phyloP scores from a whole-genome alignment of 768 basidiomycete genomes.

The Clavaria fumosa region DNA sequence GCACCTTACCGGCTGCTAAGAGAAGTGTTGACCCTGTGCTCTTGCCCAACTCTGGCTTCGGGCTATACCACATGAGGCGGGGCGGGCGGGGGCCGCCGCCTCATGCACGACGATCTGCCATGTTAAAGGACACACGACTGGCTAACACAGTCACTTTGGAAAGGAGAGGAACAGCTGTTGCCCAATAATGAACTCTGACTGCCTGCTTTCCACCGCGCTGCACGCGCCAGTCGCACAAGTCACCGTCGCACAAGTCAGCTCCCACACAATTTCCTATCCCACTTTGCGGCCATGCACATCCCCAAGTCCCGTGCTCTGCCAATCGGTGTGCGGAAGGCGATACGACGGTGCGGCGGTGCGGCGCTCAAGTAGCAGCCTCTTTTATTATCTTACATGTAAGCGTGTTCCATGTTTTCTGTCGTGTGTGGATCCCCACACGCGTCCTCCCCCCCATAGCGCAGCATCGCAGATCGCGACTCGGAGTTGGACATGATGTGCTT shows the following conservation, averaged over 20 bases:
- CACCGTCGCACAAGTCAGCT: conserved; percentile 77
- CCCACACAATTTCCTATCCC: conserved; percentile 69
- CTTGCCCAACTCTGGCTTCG: conserved; percentile 34
- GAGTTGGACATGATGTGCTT: too few relatives aligned
- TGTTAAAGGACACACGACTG: too few relatives aligned
- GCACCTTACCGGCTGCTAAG: conserved; percentile 35
- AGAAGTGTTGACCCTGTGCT: conserved; percentile 80
- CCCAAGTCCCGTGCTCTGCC: conserved; percentile 78
- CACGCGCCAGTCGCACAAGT: conserved; percentile 87
- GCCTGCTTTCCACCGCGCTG: conserved; percentile 51
- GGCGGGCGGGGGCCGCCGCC: conserved; percentile 37
- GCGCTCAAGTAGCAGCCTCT: too few relatives aligned
- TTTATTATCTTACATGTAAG: too few relatives aligned
- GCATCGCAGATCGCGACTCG: too few relatives aligned
- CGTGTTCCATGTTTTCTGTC: too few relatives aligned
- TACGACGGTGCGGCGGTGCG: too few relatives aligned
- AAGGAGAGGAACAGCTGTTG: conserved; percentile 7
- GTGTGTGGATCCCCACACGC: too few relatives aligned
- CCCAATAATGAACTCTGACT: conserved; percentile 82
- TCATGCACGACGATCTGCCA: conserved; percentile 63
- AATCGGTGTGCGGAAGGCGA: too few relatives aligned
- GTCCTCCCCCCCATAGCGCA: too few relatives aligned
- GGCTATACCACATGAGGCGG: conserved; percentile 58
- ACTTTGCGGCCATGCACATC: conserved; percentile 60
- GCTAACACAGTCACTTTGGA: too few relatives aligned